Conservation (phyloP, 2,329 filamentous ascomycete species). For the Thielaviopsis euricoi region DNA sequence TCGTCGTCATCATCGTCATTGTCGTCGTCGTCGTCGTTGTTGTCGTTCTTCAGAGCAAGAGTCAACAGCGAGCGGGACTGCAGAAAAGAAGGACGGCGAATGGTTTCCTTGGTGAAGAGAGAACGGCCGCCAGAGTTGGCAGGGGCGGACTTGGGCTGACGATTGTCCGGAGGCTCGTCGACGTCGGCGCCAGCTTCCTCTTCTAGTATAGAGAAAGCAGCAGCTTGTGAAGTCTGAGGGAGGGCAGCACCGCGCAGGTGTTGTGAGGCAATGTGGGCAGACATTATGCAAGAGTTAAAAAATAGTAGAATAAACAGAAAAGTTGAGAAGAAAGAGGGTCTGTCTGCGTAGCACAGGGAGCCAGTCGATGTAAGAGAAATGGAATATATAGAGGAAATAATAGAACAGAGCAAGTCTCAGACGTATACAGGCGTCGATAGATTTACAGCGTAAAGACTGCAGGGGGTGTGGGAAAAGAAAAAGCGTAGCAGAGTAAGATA, state of each 20-base stretch:
- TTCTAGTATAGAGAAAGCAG: slow-evolving; percentile 9
- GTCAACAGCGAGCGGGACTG: slow-evolving; percentile 55
- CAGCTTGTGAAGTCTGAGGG: slow-evolving; percentile 11
- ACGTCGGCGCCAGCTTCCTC: slow-evolving; percentile 13
- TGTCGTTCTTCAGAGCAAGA: slow-evolving; percentile 55
- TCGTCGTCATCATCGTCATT: slow-evolving; percentile 27
- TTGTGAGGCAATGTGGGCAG: slow-evolving; percentile 6
- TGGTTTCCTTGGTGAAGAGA: slow-evolving; percentile 17
- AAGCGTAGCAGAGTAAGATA: neutral
- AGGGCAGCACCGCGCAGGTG: neutral
- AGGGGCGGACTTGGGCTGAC: neutral
- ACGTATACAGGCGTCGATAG: neutral
- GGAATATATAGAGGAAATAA: neutral
- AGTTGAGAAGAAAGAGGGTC: neutral
- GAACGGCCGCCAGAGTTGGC: neutral
- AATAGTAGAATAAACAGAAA: neutral
- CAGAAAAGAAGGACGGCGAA: slow-evolving; percentile 9
- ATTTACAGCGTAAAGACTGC: neutral
- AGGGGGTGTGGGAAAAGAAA: too few species aligned
- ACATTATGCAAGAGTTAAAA: slow-evolving; percentile 1
- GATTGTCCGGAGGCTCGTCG: slow-evolving; percentile 13
- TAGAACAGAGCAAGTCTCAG: neutral
- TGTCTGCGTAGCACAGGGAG: neutral
- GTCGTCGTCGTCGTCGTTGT: slow-evolving; percentile 37
- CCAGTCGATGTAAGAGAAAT: too few species aligned